These are phyloP conservation scores for Astrephomene gubernaculifera DNA, from an alignment of 139 green algal genomes.

Conservation along the genomic window DNA sequence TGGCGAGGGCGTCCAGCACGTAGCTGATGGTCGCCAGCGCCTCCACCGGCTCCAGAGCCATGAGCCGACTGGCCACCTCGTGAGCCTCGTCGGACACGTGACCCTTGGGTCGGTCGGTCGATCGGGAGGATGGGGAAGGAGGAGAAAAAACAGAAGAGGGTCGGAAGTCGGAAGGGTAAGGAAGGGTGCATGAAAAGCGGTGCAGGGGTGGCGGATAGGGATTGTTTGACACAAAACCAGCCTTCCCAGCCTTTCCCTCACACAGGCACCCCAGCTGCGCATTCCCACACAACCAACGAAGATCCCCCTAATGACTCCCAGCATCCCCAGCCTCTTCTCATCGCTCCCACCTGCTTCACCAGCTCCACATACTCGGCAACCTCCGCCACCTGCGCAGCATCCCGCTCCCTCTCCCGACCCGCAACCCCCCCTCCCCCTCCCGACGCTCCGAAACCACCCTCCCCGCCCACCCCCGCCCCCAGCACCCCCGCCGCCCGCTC, in stretches of 20 bases:
- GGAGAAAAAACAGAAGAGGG: not conserved
- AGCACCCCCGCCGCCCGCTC: not conserved
- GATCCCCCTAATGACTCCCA: not conserved
- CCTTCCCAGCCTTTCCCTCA: too few relatives aligned
- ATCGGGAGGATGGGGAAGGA: too few relatives aligned
- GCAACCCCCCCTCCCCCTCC: too few relatives aligned
- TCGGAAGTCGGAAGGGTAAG: not conserved
- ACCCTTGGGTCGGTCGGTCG: not conserved
- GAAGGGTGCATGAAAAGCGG: too few relatives aligned
- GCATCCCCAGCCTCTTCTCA: not conserved
- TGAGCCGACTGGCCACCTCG: not conserved
- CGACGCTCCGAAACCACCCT: not conserved
- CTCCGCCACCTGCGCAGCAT: conserved; percentile 28
- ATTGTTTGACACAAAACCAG: too few relatives aligned
- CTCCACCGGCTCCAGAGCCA: conserved; percentile 30
- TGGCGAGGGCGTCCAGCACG: conserved; percentile 8
- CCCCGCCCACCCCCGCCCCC: too few relatives aligned
- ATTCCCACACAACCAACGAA: not conserved
- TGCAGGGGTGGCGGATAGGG: too few relatives aligned
- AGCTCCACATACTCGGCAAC: conserved; percentile 32
- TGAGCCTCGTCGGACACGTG: conserved; percentile 33
- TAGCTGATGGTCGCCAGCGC: conserved; percentile 19
- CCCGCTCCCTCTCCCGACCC: not conserved
- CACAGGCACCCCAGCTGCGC: too few relatives aligned
- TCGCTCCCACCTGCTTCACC: conserved; percentile 22